Base-by-base conservation (phyloP, 257 asterid genomes). In the Solanum lycopersicoides region DNA sequence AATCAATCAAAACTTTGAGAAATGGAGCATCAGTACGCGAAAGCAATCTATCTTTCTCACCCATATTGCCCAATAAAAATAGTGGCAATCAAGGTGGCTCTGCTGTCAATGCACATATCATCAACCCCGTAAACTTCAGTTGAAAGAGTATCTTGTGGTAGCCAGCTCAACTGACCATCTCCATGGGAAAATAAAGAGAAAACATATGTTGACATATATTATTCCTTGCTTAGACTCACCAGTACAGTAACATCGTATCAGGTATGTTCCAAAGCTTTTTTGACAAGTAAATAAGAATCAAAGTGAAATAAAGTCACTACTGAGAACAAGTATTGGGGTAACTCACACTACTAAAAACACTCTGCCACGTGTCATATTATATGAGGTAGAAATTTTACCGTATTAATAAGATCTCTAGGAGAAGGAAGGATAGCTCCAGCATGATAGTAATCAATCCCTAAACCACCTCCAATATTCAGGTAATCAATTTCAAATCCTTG, bases 391-490 rank as follows among this genome's bases (percentile, higher is more conserved):
- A 87, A 69, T 88, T 94, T 94, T 89, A 95, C 99, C 44, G 99
- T 97, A 86, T 95, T 88, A 71, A 97, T 95, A 47, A 97, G 94
- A 92, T 97, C 99, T 90, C 94, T 91, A 34, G 99, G 99, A 30
- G 96, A 84, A 1, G 99, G 99, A 88, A 97, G 98, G 87, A 95
- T 86, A 16, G 98, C 97, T 90, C 98, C 98, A 56, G 98, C 73
- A 68, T 95, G 99, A 90, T 97, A 90, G 89, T 97, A 97, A 89
- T 97, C 99, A 72, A 97, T 97, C 86, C 99, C 99, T 42, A 95
- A 92, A 44, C 99, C 99, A 66, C 99, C 99, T 92, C 99, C 99
- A 83, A 97, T 97, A 87, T 95, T 97, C 91, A 97, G 90, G 93
- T 92, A 93, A 88, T 91, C 92, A 84, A 97, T 93, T 88, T 95